These are phyloP conservation scores for Fusarium duplospermum DNA, from an alignment of 2,329 filamentous ascomycete species.

Conservation along the genomic window DNA sequence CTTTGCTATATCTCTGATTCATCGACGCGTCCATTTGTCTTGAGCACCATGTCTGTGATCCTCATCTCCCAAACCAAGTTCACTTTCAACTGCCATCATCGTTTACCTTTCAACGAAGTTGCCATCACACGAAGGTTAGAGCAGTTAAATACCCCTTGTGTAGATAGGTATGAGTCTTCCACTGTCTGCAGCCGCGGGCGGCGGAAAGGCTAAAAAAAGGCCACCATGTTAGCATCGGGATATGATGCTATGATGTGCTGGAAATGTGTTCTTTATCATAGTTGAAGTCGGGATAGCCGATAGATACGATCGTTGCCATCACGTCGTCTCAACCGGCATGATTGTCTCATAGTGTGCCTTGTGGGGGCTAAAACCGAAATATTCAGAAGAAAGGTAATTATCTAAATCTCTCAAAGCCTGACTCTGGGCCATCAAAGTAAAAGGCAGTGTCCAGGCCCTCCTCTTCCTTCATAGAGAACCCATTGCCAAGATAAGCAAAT, in stretches of 20 bases:
- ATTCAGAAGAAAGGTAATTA: background rate
- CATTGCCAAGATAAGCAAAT: conserved; percentile 8
- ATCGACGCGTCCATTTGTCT: background rate
- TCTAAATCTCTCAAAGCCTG: background rate
- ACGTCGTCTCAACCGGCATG: background rate
- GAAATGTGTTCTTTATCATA: too few species aligned
- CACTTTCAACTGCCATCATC: background rate
- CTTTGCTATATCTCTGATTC: background rate
- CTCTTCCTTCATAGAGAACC: background rate
- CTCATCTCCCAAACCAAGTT: background rate
- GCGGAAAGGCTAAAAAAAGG: too few species aligned
- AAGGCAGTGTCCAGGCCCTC: background rate
- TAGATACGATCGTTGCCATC: too few species aligned
- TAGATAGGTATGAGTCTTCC: too few species aligned
- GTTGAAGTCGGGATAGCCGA: too few species aligned
- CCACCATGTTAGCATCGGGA: too few species aligned
- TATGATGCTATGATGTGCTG: too few species aligned
- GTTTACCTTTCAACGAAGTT: background rate
- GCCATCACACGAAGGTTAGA: too few species aligned
- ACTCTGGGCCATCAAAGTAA: background rate
- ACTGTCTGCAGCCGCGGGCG: too few species aligned
- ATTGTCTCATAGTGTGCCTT: background rate
- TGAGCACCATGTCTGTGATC: background rate
- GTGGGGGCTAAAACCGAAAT: background rate
- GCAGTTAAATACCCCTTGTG: too few species aligned